Percentiles rank a stretch among this genome's conserved stretches.
These are phyloP conservation scores for Ceratocystis albifundus DNA, from an alignment of 2,329 filamentous ascomycete genomes.

Conservation along the genomic window DNA sequence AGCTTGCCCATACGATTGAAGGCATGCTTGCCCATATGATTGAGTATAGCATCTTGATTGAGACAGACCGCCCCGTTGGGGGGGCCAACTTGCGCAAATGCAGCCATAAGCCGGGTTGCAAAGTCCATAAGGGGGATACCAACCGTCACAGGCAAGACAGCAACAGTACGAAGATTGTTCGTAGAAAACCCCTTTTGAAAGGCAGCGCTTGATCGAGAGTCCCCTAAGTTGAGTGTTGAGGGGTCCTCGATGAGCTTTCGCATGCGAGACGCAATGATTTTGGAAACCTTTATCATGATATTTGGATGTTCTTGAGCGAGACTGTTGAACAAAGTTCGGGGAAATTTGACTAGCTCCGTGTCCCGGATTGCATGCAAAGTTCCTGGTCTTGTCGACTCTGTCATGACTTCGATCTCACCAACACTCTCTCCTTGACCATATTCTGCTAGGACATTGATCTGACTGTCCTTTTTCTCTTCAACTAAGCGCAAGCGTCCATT, in stretches of 20 bases:
- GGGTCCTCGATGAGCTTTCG: constrained; percentile 75
- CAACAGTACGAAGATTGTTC: constrained; percentile 83
- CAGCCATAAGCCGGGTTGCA: constrained; percentile 75
- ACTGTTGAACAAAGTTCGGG: constrained; percentile 92
- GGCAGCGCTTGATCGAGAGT: constrained; percentile 34
- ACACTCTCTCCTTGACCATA: constrained; percentile 97
- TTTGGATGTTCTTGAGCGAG: constrained; percentile 92
- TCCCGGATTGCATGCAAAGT: constrained; percentile 93
- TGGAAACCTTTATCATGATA: constrained; percentile 98
- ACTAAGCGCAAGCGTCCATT: constrained; percentile 84
- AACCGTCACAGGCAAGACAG: constrained; percentile 77
- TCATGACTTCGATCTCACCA: constrained; percentile 91
- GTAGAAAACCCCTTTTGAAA: constrained; percentile 61
- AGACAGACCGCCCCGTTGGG: constrained; percentile 82
- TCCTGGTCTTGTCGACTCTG: constrained; percentile 79
- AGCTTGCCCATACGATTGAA: constrained; percentile 97
- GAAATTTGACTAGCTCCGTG: constrained; percentile 91
- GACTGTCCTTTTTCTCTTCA: constrained; percentile 67
- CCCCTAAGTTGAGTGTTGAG: constrained; percentile 52
- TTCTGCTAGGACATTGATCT: constrained; percentile 77
- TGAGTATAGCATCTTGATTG: constrained; percentile 86
- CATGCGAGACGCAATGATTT: constrained; percentile 95
- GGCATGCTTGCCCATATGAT: constrained; percentile 87
- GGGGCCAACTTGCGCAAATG: constrained; percentile 77
- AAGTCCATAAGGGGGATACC: constrained; percentile 94